Conservation (phyloP, 2,329 filamentous ascomycete species). For the Laburnicola sp. region DNA sequence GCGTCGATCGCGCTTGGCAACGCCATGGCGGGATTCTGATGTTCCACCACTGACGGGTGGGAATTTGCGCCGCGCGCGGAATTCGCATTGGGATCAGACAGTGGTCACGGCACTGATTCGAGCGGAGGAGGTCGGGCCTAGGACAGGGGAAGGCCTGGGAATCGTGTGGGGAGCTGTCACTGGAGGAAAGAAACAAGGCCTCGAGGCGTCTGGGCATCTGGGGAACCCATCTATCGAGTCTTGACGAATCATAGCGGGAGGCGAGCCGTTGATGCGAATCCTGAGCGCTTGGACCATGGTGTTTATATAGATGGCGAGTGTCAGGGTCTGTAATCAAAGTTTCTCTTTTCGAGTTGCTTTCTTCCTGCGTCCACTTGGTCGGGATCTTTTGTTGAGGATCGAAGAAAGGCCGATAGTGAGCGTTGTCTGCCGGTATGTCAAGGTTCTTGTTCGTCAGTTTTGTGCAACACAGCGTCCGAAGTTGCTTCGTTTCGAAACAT, state of each 20-base stretch:
- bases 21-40: conserved; percentile 16
- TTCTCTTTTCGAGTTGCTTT: background rate
- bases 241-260: background rate
- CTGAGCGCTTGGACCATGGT: conserved; percentile 5
- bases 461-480: no score
- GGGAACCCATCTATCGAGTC: background rate
- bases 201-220: background rate
- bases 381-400: no score
- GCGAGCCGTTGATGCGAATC: background rate
- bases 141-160: conserved; percentile 3
- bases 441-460: background rate
- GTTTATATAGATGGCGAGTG: conserved; percentile 3
- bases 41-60: conserved; percentile 17
- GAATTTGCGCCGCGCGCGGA: conserved; percentile 11
- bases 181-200: conserved; percentile 6
- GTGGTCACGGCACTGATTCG: no score
- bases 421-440: no score
- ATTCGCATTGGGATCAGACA: no score
- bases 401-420: no score
- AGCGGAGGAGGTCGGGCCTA: background rate
- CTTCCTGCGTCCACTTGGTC: background rate
- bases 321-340: background rate
- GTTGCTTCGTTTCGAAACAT: no score
- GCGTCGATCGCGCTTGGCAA: conserved; percentile 14
- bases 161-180: conserved; percentile 10